These are phyloP conservation scores for Dryas alaskensis DNA, from an alignment of 306 rosid species.

Conservation along the genomic window DNA sequence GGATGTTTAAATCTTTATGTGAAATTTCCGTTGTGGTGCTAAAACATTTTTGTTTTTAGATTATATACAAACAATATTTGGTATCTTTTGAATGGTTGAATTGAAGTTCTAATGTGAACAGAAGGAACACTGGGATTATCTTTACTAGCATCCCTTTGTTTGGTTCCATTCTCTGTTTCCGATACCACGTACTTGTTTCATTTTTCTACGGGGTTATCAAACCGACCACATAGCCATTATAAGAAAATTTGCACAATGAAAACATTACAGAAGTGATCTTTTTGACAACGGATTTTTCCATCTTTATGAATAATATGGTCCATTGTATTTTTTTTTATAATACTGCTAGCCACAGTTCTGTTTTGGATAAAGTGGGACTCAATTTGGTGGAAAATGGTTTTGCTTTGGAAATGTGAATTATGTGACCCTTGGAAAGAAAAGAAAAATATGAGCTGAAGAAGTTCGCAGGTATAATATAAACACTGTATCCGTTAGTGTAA, in stretches of 20 bases:
- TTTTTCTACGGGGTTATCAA: background rate
- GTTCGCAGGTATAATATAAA: too few species aligned
- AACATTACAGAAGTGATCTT: background rate
- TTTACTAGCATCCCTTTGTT: background rate
- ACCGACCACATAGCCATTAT: background rate
- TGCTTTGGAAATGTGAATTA: too few species aligned
- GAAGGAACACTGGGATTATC: background rate
- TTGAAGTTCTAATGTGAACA: background rate
- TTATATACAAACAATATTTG: slow-evolving; percentile 6
- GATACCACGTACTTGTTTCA: background rate
- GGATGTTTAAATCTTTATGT: background rate
- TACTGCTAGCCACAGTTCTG: background rate
- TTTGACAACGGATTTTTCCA: background rate
- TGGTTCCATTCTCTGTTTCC: background rate
- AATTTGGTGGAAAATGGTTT: background rate
- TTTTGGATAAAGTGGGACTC: background rate
- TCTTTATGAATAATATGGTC: background rate
- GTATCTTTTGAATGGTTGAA: slow-evolving; percentile 10
- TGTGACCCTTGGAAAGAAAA: too few species aligned
- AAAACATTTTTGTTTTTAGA: slow-evolving; percentile 1
- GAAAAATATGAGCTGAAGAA: too few species aligned
- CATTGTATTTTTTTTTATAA: background rate
- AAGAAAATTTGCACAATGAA: too few species aligned
- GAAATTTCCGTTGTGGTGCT: slow-evolving; percentile 15
- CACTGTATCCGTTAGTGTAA: too few species aligned